A percentile compares a stretch with the other conserved stretches of the same genome.
Conservation (phyloP, 768 basidiomycete species). For the Amanita thiersii region DNA sequence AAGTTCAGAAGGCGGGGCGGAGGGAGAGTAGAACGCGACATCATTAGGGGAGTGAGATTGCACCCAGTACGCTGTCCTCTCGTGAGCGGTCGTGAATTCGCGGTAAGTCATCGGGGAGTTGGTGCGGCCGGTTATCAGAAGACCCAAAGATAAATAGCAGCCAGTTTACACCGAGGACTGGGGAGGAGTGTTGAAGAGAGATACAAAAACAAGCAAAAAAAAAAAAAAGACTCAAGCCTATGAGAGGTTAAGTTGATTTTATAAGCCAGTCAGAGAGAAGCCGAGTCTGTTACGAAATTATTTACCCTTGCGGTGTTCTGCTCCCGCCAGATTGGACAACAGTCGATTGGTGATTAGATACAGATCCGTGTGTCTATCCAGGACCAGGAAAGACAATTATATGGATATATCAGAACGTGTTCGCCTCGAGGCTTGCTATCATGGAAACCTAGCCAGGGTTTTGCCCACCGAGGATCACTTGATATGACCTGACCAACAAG, state of each 20-base stretch:
- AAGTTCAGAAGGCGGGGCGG: conserved; percentile 44
- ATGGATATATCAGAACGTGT: conserved; percentile 43
- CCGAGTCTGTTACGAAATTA: conserved; percentile 21
- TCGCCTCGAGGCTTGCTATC: conserved; percentile 29
- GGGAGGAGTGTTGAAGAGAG: too few species aligned
- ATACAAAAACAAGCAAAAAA: neutral
- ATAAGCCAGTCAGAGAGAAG: conserved; percentile 21
- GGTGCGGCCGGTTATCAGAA: conserved; percentile 56
- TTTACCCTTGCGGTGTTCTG: conserved; percentile 22
- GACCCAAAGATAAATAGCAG: conserved; percentile 9
- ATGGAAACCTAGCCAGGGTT: neutral
- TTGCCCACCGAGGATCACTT: conserved; percentile 6
- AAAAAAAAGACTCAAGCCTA: conserved; percentile 16
- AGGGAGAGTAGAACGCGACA: conserved; percentile 46
- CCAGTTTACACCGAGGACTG: conserved; percentile 9
- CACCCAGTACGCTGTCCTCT: conserved; percentile 64
- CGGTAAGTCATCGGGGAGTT: conserved; percentile 49
- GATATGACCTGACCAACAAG: conserved; percentile 1
- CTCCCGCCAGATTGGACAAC: conserved; percentile 14
- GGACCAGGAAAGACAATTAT: conserved; percentile 25
- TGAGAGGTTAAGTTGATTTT: conserved; percentile 23
- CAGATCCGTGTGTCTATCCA: conserved; percentile 23
- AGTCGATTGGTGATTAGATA: conserved; percentile 18
- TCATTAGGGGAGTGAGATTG: conserved; percentile 28
- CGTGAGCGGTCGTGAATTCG: conserved; percentile 49